Conservation (phyloP, 768 basidiomycete species). For the Macrolepiota fuliginosa region DNA sequence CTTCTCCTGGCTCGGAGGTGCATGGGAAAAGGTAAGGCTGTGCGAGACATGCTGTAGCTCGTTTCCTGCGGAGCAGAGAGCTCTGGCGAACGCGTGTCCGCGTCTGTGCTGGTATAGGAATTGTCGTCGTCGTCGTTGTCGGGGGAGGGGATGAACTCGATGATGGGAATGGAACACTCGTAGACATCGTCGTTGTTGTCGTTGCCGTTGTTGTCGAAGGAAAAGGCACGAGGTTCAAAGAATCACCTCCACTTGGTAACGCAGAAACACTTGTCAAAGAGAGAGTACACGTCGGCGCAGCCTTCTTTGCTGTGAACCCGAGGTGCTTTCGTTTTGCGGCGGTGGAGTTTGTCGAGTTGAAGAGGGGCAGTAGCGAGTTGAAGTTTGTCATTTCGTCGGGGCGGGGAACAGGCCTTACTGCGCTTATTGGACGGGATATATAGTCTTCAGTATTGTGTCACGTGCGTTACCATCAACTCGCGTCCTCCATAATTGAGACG, state of each 20-base stretch:
- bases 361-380: not conserved
- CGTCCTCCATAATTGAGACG: not conserved
- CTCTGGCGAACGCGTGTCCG: slow-evolving; percentile 1
- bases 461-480: not conserved
- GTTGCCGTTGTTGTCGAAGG: not conserved
- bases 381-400: slow-evolving; percentile 1
- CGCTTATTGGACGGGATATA: not conserved
- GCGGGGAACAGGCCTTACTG: not conserved
- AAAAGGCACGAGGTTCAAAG: not conserved
- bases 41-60: not conserved
- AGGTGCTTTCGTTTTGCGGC: slow-evolving; percentile 2
- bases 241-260: not conserved
- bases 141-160: not conserved
- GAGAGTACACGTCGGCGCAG: slow-evolving; percentile 10
- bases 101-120: not conserved
- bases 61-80: slow-evolving; percentile 4
- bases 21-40: not conserved
- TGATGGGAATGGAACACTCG: not conserved
- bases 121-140: too few species aligned
- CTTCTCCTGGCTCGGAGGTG: too few species aligned
- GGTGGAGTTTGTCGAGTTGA: not conserved
- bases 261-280: slow-evolving; percentile 8
- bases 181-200: too few species aligned
- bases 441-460: not conserved
- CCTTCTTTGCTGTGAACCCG: slow-evolving; percentile 1